Percentiles rank a stretch among this genome's conserved stretches.
These are phyloP conservation scores for Coprinopsis strossmayeri DNA, from an alignment of 768 basidiomycete genomes.

Conservation along the genomic window DNA sequence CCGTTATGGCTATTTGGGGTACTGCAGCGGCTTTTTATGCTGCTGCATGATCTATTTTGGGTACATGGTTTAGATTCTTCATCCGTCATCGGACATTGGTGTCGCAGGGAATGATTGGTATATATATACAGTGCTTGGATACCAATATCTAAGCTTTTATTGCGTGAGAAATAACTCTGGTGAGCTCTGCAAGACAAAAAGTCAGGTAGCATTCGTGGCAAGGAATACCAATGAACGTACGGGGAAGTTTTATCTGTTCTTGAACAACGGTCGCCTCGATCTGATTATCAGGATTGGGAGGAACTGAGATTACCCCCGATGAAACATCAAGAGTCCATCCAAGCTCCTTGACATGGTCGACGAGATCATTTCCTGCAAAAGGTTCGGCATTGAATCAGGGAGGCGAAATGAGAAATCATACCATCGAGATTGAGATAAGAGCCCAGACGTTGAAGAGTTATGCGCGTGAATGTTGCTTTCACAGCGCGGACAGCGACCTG, in stretches of 20 bases:
- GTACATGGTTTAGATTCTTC: not conserved
- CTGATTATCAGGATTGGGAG: constrained; percentile 83
- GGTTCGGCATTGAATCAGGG: no score
- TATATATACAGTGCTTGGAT: constrained; percentile 14
- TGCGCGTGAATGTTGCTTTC: constrained; percentile 71
- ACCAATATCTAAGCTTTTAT: constrained; percentile 32
- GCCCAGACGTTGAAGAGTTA: constrained; percentile 58
- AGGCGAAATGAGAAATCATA: constrained; percentile 17
- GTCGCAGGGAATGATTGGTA: constrained; percentile 6
- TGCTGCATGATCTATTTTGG: constrained; percentile 14
- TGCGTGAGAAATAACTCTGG: constrained; percentile 71
- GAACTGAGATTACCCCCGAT: constrained; percentile 56
- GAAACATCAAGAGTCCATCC: constrained; percentile 59
- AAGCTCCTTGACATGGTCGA: constrained; percentile 52
- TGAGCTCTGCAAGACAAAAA: constrained; percentile 44
- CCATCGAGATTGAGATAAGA: constrained; percentile 67
- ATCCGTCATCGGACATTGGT: constrained; percentile 5
- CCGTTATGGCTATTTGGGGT: constrained; percentile 72
- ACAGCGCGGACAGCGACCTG: constrained; percentile 74
- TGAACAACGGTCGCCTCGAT: constrained; percentile 82
- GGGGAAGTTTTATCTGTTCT: constrained; percentile 74
- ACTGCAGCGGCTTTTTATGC: constrained; percentile 57
- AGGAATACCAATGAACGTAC: constrained; percentile 37
- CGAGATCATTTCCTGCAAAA: constrained; percentile 58
- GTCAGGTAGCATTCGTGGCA: constrained; percentile 3